Base-by-base conservation (phyloP, 306 rosid species). In the Cicer judaicum region DNA sequence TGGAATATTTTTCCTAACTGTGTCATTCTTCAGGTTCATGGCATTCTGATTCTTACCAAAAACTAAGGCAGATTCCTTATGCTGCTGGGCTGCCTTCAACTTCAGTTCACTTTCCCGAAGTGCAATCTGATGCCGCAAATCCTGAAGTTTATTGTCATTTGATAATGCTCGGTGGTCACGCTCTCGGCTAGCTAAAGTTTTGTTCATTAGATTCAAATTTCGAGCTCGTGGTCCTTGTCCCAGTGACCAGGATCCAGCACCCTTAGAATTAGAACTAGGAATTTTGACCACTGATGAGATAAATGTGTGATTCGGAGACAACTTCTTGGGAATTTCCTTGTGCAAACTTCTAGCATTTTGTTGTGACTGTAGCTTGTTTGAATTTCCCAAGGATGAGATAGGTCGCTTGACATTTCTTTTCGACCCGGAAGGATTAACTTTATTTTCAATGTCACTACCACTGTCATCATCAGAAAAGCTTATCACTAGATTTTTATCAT, bases 381-480 rank as follows among this genome's bases (percentile, higher is more conserved):
- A 71, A 74, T 81, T 85, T 80, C 64, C 82, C 56, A 64, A 64
- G 43, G 79, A 80, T 55, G 90, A 83, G 75, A 70, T 68, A 24
- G 86, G 85, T 39, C 81, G 88, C 80, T 84, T 91, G 75, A 69
- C 71, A 74, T 81, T 73, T 54, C 72, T 39, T 18, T 68, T 83
- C 78, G 77, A 70, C 73, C 78, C 78, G 72, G 81, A 62, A 50
- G 52, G 12, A 44, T 74, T 84, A 50, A 72, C 70, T 82, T 86
- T 86, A 67, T 85, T 72, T 83, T 91, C 98, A 79, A 84, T 64
- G 64, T 89, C 98, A 79, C 94, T 91, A 36, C 84, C 93, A 87
- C 97, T 93, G 61, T 91, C 97, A 85, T 87, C 91, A 71, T 91
- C 98, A n/a, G 97, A 93, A 80, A 93, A 93, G 83, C 90, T 84